phyloP scores from a whole-genome alignment of 495 filamentous ascomycete genomes.

The Penicillium ucsense region DNA sequence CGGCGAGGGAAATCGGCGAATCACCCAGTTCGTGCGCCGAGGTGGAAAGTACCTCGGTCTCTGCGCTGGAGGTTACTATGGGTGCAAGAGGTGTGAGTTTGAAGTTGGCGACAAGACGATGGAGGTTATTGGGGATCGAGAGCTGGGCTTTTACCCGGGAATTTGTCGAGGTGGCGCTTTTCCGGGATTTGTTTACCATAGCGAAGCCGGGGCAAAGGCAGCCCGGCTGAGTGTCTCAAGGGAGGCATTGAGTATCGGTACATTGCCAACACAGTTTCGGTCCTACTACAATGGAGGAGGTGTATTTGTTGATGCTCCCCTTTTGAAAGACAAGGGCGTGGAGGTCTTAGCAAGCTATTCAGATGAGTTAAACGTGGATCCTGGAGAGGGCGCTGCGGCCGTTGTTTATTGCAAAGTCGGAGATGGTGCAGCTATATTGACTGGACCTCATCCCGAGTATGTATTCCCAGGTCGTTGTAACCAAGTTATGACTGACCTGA shows the following conservation, averaged over 20 bases:
- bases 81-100: slow-evolving; percentile 71
- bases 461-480: slow-evolving; percentile 15
- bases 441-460: slow-evolving; percentile 90
- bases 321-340: slow-evolving; percentile 51
- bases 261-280: slow-evolving; percentile 54
- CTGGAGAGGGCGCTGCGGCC: slow-evolving; percentile 62
- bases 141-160: slow-evolving; percentile 82
- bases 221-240: slow-evolving; percentile 57
- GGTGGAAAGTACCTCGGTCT: slow-evolving; percentile 84
- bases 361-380: slow-evolving; percentile 65
- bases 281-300: slow-evolving; percentile 95
- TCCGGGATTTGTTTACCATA: slow-evolving; percentile 81
- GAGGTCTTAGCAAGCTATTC: slow-evolving; percentile 78
- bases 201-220: slow-evolving; percentile 75
- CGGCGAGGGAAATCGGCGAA: slow-evolving; percentile 75
- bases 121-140: slow-evolving; percentile 78
- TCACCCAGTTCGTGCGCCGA: slow-evolving; percentile 73
- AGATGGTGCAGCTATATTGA: slow-evolving; percentile 70
- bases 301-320: slow-evolving; percentile 76
- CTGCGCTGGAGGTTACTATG: slow-evolving; percentile 95
- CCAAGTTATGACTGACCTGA: slow-evolving; percentile 4
- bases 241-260: slow-evolving; percentile 40
- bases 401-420: slow-evolving; percentile 83
- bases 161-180: slow-evolving; percentile 82
- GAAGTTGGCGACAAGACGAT: slow-evolving; percentile 73